Evolutionary conservation across 345 rosid species (phyloP).

Genomic region (Clarkia xantiana): DNA sequence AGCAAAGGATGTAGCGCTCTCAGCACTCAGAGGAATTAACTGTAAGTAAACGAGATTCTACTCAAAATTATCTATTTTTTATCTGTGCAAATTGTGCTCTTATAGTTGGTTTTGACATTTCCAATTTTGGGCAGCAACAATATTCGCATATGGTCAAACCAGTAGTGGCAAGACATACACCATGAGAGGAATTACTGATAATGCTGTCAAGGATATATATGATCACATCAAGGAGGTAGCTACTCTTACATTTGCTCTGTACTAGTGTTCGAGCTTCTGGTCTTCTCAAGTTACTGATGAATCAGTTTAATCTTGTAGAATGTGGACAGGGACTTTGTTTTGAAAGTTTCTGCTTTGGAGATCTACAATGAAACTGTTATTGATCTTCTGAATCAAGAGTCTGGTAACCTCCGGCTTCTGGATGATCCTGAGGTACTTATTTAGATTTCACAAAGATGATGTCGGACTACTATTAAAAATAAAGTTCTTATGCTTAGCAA

Average conservation of each 20-base stretch:
- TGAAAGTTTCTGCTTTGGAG: constrained; percentile 84
- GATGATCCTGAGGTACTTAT: constrained; percentile 89
- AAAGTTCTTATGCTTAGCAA: not conserved
- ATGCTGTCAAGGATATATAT: constrained; percentile 59
- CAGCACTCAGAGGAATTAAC: constrained; percentile 81
- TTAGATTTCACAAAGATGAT: not conserved
- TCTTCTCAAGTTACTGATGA: not conserved
- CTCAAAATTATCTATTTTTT: not conserved
- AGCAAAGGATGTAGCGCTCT: constrained; percentile 77
- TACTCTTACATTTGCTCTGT: not conserved
- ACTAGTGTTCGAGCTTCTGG: not conserved
- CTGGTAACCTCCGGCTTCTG: constrained; percentile 75
- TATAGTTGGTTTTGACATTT: constrained; percentile 3
- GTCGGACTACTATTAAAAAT: too few relatives aligned
- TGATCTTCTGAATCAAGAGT: constrained; percentile 69
- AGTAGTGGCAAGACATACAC: constrained; percentile 90
- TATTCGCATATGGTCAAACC: constrained; percentile 90
- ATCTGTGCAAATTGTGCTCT: not conserved
- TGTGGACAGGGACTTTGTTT: constrained; percentile 52
- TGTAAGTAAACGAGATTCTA: constrained; percentile 21
- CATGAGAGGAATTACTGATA: constrained; percentile 76
- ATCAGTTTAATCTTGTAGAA: constrained; percentile 23
- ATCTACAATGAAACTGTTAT: constrained; percentile 82
- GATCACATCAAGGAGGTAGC: constrained; percentile 55
- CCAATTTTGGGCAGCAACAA: constrained; percentile 47